Base-by-base conservation (phyloP, 2,329 filamentous ascomycete species). In the Aspergillus jensenii region DNA sequence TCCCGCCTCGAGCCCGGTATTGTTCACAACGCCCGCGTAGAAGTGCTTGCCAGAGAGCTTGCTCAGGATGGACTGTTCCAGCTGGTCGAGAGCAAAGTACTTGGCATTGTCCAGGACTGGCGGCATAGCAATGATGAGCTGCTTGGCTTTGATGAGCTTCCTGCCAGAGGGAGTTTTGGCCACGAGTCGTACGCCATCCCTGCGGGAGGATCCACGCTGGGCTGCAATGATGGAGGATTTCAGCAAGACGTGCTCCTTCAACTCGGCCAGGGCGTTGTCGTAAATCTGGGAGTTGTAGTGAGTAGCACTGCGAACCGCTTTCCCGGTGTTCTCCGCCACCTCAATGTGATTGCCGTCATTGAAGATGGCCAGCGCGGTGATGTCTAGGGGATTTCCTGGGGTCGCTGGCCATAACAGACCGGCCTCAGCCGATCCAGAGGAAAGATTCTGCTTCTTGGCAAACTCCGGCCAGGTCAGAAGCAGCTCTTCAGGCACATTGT, bases 401-500 rank as follows among this genome's bases (percentile, higher is more conserved):
- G 17, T 44, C 41, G 41, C 41, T 15, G 41, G 41, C 41, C 41
- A 44, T 44, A 44, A 44, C 17, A 44, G 41, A 44, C 41, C 41
- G 15, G 41, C 41, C 19, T 23, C 11, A 12, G 17, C 15, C 15
- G 46, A 48, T 33, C 4, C 46, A 48, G 46, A n/a, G n/a, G 31
- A 19, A 27, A 48, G 46, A 14, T 48, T 48, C n/a, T 48, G n/a
- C 46, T 48, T 48, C 9, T 31, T 7, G 46, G 31, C 31, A 19
- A 48, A 48, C 8, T 48, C 46, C 12, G 25, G 25, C n/a, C 25
- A 33, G 6, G 46, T 31, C 12, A 48, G 8, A 33, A 33, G 31
- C 35, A 65, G 55, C 11, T 60, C 58, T n/a, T 54, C 50, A 17
- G 55, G 58, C 15, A 60, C 59, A 5, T 60, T 57, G 3, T 61